Evolutionary conservation across 495 filamentous ascomycete genomes (phyloP).

Genomic region (Xylaria bambusicola): DNA sequence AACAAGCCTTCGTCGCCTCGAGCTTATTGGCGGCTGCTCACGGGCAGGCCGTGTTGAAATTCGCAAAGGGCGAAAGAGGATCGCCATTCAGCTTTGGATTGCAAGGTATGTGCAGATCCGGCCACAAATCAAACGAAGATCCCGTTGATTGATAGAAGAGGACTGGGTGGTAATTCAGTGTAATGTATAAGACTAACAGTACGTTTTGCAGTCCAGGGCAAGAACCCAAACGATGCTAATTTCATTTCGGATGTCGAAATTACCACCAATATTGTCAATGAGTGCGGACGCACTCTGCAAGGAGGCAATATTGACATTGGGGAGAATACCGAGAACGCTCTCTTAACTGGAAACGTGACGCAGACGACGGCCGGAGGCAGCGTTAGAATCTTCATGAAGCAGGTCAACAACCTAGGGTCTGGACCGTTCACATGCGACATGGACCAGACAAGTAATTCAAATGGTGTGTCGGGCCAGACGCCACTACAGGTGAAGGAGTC

Average conservation of each 20-base stretch:
- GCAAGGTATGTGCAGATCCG: conserved; percentile 28
- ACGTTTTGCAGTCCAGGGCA: conserved; percentile 33
- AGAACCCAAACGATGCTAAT: conserved; percentile 46
- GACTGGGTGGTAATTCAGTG: too few relatives aligned
- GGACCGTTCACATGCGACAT: conserved; percentile 54
- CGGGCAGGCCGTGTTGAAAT: conserved; percentile 46
- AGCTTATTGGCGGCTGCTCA: conserved; percentile 37
- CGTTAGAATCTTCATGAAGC: conserved; percentile 45
- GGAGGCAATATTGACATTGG: conserved; percentile 55
- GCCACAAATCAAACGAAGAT: not conserved
- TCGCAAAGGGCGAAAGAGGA: conserved; percentile 35
- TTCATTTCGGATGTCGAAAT: conserved; percentile 54
- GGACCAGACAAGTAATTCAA: conserved; percentile 42
- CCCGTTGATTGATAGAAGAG: not conserved
- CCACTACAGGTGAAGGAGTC: conserved; percentile 39
- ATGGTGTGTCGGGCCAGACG: conserved; percentile 37
- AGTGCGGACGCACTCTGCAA: conserved; percentile 50
- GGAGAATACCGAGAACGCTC: conserved; percentile 50
- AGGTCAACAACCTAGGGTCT: conserved; percentile 55
- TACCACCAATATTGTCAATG: conserved; percentile 44
- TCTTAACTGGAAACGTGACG: conserved; percentile 45
- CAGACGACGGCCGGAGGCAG: conserved; percentile 39
- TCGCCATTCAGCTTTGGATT: conserved; percentile 42
- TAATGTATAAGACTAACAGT: too few relatives aligned
- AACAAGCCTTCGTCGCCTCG: conserved; percentile 33